Base-by-base conservation (phyloP, 768 basidiomycete genomes). In the Udeniomyces megalosporus region DNA sequence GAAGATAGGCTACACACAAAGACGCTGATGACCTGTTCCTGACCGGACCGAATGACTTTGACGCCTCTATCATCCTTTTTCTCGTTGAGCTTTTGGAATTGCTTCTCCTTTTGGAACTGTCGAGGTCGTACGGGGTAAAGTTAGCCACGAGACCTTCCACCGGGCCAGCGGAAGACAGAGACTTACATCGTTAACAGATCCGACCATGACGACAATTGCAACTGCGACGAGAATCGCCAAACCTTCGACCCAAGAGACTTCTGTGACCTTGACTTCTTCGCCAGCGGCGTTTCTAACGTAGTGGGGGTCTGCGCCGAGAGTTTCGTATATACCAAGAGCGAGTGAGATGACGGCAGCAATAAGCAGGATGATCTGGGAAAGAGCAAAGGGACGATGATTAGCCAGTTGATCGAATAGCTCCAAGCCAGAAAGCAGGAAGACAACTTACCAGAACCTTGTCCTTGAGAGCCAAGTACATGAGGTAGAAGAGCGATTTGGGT, bases 91-190 rank as follows among this genome's bases (percentile, higher is more conserved):
- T 77, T 78, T 69, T 84, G 83, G 77, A 99, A 99, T 74, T 97
- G 95, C 1, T 84, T 83, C 73, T 99, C 95, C 74, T 97, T 97
- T 74, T 96, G 91, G 85, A 88, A 99, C 74, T 99, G 32, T 58
- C n/a, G n/a, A 12, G 4, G 15, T 2, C n/a, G 24, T n/a, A 53
- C 26, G 31, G 10, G 28, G 28, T 24, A 35, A 31, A 34, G 32
- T 50, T 15, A 51, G 59, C 4, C 17, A 35, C 2, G 32, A 14
- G 7, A 3, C 10, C 26, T 2, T 20, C 15, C 4, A 2, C 0
- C n/a, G 24, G 49, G 11, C 31, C 14, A 29, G 14, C 12, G 32
- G 34, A 26, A 28, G 47, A 24, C 17, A 26, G 32, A n/a, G 49
- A 60, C 59, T 20, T 35, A 50, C 59, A 44, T 63, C 95, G 70